Evolutionary conservation across 257 asterid genomes (phyloP).

Genomic region (Salvia rosmarinus): DNA sequence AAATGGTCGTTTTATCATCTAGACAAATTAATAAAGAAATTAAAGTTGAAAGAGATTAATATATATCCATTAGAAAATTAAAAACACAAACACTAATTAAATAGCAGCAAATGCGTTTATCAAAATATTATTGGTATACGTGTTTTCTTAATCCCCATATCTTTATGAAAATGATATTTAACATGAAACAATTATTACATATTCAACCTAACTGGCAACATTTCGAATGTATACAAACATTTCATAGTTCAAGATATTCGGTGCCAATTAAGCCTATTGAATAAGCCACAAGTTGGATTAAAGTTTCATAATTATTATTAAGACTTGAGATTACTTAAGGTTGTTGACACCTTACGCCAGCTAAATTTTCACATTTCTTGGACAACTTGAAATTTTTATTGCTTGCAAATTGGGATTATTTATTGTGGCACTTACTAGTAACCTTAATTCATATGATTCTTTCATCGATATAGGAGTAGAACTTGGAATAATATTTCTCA

Average conservation of each 20-base stretch:
- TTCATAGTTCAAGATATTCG: slow-evolving; percentile 30
- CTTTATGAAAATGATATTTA: slow-evolving; percentile 11
- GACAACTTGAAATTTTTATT: slow-evolving; percentile 8
- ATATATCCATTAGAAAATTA: not conserved
- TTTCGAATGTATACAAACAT: slow-evolving; percentile 23
- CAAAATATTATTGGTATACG: not conserved
- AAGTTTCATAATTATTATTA: not conserved
- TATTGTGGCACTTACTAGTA: not conserved
- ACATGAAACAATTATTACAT: not conserved
- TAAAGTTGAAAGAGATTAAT: not conserved
- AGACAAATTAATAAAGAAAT: not conserved
- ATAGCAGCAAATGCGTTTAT: not conserved
- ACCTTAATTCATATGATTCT: too few species aligned
- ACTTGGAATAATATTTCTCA: too few species aligned
- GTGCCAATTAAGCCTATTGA: slow-evolving; percentile 8
- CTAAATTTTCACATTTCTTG: slow-evolving; percentile 13
- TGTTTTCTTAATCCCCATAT: not conserved
- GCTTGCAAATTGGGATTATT: slow-evolving; percentile 15
- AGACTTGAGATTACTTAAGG: too few species aligned
- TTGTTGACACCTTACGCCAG: slow-evolving; percentile 34
- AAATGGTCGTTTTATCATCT: not conserved
- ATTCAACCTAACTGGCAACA: not conserved
- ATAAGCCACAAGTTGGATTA: slow-evolving; percentile 24
- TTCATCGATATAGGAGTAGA: too few species aligned
- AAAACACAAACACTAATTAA: not conserved